Percentiles rank a stretch among this genome's conserved stretches.
phyloP scores from a whole-genome alignment of 352 stramenopile species.

The Phytophthora megakarya region DNA sequence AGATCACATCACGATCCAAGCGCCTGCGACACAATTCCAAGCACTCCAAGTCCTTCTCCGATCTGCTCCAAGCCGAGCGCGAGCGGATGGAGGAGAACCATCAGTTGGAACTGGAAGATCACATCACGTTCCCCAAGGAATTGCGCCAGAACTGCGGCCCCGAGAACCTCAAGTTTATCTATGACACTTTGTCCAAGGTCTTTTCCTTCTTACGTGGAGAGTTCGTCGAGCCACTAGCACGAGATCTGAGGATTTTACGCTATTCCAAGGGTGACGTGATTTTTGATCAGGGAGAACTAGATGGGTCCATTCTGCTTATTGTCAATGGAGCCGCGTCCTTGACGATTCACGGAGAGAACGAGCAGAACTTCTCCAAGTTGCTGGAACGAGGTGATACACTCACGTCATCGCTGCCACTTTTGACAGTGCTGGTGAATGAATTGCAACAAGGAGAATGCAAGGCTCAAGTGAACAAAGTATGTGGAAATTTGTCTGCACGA shows the following conservation, averaged over 20 bases:
- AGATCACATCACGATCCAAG: conserved; percentile 75
- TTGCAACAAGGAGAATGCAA: conserved; percentile 34
- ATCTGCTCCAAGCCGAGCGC: conserved; percentile 64
- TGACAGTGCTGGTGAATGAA: conserved; percentile 58
- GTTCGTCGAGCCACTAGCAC: conserved; percentile 62
- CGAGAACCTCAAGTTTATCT: conserved; percentile 81
- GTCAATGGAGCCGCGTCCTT: conserved; percentile 60
- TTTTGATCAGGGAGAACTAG: conserved; percentile 58
- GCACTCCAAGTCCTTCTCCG: conserved; percentile 75
- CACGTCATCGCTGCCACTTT: conserved; percentile 70
- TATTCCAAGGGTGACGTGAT: conserved; percentile 59
- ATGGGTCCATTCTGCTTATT: conserved; percentile 82
- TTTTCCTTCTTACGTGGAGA: conserved; percentile 79
- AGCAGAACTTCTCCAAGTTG: conserved; percentile 53
- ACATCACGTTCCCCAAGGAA: conserved; percentile 61
- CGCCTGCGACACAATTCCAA: conserved; percentile 59
- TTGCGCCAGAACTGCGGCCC: conserved; percentile 64
- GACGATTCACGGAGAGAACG: conserved; percentile 57
- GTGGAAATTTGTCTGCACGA: conserved; percentile 55
- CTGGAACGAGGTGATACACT: conserved; percentile 68
- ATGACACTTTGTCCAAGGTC: conserved; percentile 78
- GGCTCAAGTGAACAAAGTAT: conserved; percentile 51
- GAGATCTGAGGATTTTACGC: conserved; percentile 62
- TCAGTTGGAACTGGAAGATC: conserved; percentile 66
- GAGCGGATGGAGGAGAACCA: conserved; percentile 69